Base-by-base conservation (phyloP, 2,329 filamentous ascomycete genomes). In the Passalora sequoiae region DNA sequence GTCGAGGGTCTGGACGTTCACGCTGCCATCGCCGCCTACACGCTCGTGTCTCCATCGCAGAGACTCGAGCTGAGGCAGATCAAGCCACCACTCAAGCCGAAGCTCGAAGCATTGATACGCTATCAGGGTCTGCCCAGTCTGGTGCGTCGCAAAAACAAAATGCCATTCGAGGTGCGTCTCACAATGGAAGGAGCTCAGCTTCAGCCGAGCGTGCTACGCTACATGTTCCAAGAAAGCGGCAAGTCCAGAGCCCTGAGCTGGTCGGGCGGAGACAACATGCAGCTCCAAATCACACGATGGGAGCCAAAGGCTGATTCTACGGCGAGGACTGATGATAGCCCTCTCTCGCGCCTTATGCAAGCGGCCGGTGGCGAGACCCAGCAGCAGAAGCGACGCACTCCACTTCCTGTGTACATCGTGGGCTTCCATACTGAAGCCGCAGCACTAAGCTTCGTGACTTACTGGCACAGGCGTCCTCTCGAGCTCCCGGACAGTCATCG, bases 371-470 rank as follows among this genome's bases (percentile, higher is more conserved):
- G 10, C 13, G 44, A 12, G 22, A 38, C 19, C 2, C 19, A 49
- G 12, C 32, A 50, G 63, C 53, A 63, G 44, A 68, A 64, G 31
- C 66, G 57, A 25, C 65, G 74, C 29, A 78, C 77, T n/a, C 46
- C 50, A 10, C 33, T 32, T 6, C 21, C 45, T 13, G 56, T 61
- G 4, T 63, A 59, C 65, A 65, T 83, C 10, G 54, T 83, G 16
- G 70, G 73, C 4, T 81, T 84, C 47, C 58, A 67, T 10, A 74
- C 75, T n/a, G 66, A 71, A 38, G 64, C 66, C 7, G 77, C 78
- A 48, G 78, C 78, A 15, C 70, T 68, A 41, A 62, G 71, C 48
- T 78, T 77, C 60, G 66, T 70, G 3, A 56, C 66, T 36, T 62
- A 69, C 44, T 80, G 76, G 76, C 73, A 80, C 63, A 60, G 70